Conservation (phyloP, 2,329 filamentous ascomycete genomes). For the Trichoderma hamatum region DNA sequence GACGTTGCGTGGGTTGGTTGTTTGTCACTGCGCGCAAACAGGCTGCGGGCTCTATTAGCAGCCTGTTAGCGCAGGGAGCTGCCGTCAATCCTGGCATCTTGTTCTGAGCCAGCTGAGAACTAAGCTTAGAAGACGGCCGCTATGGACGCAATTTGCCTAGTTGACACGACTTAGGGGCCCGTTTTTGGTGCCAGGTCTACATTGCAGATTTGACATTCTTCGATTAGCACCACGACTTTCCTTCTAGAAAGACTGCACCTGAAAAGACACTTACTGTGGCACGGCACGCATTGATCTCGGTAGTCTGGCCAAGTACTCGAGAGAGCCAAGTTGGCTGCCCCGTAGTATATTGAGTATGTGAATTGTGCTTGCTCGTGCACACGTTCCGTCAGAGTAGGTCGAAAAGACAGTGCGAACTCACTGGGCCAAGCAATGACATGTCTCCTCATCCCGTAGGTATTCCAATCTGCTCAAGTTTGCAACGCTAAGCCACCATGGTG, state of each 20-base stretch:
- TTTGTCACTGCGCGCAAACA: constrained; percentile 7
- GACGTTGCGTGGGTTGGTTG: not conserved
- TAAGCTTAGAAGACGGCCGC: constrained; percentile 6
- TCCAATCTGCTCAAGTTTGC: not conserved
- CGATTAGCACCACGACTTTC: not conserved
- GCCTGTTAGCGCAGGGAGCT: constrained; percentile 18
- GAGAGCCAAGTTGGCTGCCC: not conserved
- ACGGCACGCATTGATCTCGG: not conserved
- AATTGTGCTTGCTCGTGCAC: not conserved
- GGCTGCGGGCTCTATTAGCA: not conserved
- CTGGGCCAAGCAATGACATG: too few relatives aligned
- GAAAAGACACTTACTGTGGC: not conserved
- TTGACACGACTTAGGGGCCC: not conserved
- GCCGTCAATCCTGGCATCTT: constrained; percentile 11
- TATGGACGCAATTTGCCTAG: constrained; percentile 21
- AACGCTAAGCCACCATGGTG: too few relatives aligned
- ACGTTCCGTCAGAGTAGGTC: not conserved
- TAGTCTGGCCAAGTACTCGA: not conserved
- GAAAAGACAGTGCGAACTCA: not conserved
- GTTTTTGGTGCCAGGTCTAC: not conserved
- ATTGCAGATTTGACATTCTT: not conserved
- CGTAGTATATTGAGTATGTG: too few relatives aligned
- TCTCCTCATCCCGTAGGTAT: too few relatives aligned
- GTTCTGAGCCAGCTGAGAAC: not conserved
- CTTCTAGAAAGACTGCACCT: not conserved